These are phyloP conservation scores for Prunus kanzakura DNA, from an alignment of 306 rosid genomes.

Conservation along the genomic window DNA sequence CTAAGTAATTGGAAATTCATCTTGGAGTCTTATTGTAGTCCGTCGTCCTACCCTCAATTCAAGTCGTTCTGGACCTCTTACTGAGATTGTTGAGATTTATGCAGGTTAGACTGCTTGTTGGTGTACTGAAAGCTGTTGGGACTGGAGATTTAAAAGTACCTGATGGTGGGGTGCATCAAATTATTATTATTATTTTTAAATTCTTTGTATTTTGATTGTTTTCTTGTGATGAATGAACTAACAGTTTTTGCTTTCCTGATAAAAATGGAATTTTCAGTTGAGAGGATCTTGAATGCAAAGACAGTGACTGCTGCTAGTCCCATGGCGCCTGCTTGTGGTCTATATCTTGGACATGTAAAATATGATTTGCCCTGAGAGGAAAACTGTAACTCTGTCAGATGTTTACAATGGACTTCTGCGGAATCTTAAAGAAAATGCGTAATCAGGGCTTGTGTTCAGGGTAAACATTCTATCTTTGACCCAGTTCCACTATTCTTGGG, in stretches of 20 bases:
- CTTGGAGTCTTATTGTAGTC: not conserved
- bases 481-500: not conserved
- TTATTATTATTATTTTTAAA: not conserved
- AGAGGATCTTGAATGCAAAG: conserved; percentile 78
- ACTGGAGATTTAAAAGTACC: conserved; percentile 55
- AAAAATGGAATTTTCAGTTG: conserved; percentile 48
- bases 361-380: conserved; percentile 54
- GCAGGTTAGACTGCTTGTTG: conserved; percentile 89
- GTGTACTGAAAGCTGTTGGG: conserved; percentile 82
- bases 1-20: not conserved
- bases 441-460: not conserved
- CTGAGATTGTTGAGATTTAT: not conserved
- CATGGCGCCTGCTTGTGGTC: conserved; percentile 97
- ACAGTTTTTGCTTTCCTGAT: not conserved
- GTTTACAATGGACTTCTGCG: not conserved
- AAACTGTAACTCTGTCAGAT: not conserved
- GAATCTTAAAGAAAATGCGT: not conserved
- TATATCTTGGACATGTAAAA: conserved; percentile 77
- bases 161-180: conserved; percentile 46
- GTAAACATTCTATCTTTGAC: not conserved
- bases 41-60: not conserved
- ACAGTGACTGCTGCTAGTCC: conserved; percentile 71
- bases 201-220: not conserved
- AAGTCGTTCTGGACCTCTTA: not conserved
- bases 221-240: not conserved